Evolutionary conservation across 83 land plant genomes (phyloP).

Genomic region (Thuja plicata): DNA sequence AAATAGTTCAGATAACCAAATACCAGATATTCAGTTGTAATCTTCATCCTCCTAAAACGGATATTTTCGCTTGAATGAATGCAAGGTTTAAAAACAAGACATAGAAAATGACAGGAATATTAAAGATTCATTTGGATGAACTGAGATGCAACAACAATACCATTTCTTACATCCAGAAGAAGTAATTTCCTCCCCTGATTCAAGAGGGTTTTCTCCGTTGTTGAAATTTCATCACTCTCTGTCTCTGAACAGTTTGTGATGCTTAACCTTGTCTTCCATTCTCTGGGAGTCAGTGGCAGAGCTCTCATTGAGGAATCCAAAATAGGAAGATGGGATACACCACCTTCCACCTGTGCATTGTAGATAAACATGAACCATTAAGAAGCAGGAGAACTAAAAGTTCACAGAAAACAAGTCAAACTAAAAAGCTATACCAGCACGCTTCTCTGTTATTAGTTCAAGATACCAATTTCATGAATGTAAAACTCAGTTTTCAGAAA

Average conservation of each 20-base stretch:
- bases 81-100: neutral
- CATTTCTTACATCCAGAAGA: slow-evolving; percentile 87
- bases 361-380: slow-evolving; percentile 8
- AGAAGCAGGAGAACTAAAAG: neutral
- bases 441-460: neutral
- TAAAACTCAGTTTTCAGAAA: neutral
- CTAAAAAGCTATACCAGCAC: neutral
- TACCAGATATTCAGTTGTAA: neutral
- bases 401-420: neutral
- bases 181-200: slow-evolving; percentile 26
- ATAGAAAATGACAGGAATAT: neutral
- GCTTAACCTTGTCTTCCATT: slow-evolving; percentile 69
- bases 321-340: slow-evolving; percentile 65
- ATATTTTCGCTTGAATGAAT: neutral
- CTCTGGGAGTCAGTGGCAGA: slow-evolving; percentile 59
- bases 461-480: neutral
- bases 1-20: neutral
- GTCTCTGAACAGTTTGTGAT: neutral
- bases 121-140: slow-evolving; percentile 9
- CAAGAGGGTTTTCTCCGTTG: slow-evolving; percentile 13
- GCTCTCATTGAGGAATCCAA: slow-evolving; percentile 75
- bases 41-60: neutral
- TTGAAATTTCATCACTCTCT: slow-evolving; percentile 6
- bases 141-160: slow-evolving; percentile 27
- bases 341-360: slow-evolving; percentile 69